Base-by-base conservation (phyloP, 106 monocot genomes). In the Dactylorhiza incarnata region DNA sequence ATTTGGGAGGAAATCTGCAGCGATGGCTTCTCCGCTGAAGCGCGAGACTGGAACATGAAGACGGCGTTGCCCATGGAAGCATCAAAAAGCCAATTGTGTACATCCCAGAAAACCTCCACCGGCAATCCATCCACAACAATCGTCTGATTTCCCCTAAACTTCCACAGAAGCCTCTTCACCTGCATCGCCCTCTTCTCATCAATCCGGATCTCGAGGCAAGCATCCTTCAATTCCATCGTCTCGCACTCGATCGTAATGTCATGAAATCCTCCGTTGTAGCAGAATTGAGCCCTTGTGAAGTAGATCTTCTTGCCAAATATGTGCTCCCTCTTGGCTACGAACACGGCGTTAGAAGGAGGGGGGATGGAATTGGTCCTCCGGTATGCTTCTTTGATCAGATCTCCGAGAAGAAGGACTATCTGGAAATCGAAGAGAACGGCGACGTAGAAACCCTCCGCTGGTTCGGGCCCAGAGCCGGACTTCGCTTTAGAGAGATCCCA, bases 101-200 rank as follows among this genome's bases (percentile, higher is more conserved):
- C 92, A 74, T 95, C 95, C 95, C 95, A 95, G 26, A 92, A 84
- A 72, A 95, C 92, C 79, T 95, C 92, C 11, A 95, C 88, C 2
- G 92, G 87, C 26, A 84, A 55, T 14, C 92, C 95, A 50, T 92
- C 95, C 12, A 95, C 86, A 4, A 85, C 51, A 25, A 92, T 88
- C 0, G 88, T 92, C 72, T 95, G 89, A n/a, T 95, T 95, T 7
- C 95, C 95, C 46, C 92, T 82, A 77, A 95, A 95, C 68, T 95
- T 95, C 92, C 95, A 95, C 2, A 77, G 25, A 0, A 95, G 86
- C 55, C 86, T 52, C 83, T 95, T 92, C 68, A 95, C 89, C 83
- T 85, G 84, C 92, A 95, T 77, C 49, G 92, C 92, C 45, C 87
- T 74, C 81, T 86, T 92, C 88, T 74, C 86, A 71, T 90, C 95